Evolutionary conservation across 2,329 filamentous ascomycete genomes (phyloP).

Genomic region (Tolypocladium sp.): DNA sequence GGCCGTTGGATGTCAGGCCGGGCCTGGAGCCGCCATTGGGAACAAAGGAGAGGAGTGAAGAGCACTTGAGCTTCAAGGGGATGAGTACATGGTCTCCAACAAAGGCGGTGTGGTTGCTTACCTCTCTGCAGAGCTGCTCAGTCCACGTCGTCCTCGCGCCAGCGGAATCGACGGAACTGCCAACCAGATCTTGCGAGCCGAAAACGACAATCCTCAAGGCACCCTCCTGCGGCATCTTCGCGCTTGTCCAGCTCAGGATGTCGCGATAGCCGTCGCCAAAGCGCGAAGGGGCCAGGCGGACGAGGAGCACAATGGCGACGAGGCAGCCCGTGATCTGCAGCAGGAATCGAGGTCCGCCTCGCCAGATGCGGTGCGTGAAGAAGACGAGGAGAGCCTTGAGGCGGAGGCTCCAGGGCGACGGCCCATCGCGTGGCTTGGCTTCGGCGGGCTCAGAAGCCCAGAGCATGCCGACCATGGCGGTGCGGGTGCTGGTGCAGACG

Average conservation of each 20-base stretch:
- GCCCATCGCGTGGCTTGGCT: conserved; percentile 8
- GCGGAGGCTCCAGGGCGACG: conserved; percentile 10
- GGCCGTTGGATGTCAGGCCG: conserved; percentile 40
- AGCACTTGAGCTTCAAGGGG: conserved; percentile 33
- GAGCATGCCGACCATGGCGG: background rate
- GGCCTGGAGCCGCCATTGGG: conserved; percentile 34
- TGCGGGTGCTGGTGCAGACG: background rate
- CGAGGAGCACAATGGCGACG: conserved; percentile 16
- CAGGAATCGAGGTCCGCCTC: conserved; percentile 21
- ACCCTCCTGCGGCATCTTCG: conserved; percentile 14
- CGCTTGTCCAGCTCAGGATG: conserved; percentile 10
- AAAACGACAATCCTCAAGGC: conserved; percentile 42
- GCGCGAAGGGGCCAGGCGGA: conserved; percentile 13
- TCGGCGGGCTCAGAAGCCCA: background rate
- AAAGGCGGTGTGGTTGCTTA: conserved; percentile 12
- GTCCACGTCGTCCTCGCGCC: conserved; percentile 31
- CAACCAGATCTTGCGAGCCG: conserved; percentile 37
- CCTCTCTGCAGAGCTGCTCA: conserved; percentile 37
- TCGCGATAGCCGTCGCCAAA: conserved; percentile 13
- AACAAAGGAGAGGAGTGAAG: conserved; percentile 34
- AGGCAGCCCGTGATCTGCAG: conserved; percentile 16
- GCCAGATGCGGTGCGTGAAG: conserved; percentile 31
- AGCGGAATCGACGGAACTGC: conserved; percentile 22
- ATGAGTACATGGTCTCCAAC: background rate
- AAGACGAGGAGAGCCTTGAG: conserved; percentile 25